phyloP scores from a whole-genome alignment of 495 filamentous ascomycete species.

The Penicillium maclennaniae region DNA sequence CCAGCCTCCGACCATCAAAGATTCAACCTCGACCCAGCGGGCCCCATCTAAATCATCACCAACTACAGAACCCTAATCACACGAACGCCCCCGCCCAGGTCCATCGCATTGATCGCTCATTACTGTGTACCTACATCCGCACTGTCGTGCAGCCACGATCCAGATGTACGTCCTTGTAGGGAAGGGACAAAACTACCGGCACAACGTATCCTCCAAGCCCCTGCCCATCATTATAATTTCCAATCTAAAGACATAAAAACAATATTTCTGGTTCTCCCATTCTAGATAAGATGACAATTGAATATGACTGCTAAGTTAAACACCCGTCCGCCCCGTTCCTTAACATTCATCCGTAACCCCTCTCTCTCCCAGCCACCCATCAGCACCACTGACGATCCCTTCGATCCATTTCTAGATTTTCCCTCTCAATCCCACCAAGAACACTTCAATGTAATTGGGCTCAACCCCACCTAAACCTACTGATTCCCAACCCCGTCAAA shows the following conservation, averaged over 20 bases:
- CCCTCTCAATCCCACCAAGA: background rate
- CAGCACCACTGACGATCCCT: background rate
- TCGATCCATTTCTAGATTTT: background rate
- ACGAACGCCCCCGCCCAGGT: background rate
- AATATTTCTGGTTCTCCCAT: constrained; percentile 7
- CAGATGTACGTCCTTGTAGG: background rate
- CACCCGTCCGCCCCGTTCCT: too few relatives aligned
- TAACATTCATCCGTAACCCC: background rate
- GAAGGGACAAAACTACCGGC: background rate
- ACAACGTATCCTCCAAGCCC: background rate
- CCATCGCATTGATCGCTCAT: background rate
- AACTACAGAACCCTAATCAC: background rate
- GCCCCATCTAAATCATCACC: background rate
- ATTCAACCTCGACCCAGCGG: background rate
- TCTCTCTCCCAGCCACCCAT: background rate
- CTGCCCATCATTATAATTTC: background rate
- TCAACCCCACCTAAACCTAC: background rate
- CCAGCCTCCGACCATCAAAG: background rate
- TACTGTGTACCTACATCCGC: background rate
- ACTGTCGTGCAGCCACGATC: constrained; percentile 12
- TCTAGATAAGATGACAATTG: constrained; percentile 10
- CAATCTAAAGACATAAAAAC: background rate
- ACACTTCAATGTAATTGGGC: background rate
- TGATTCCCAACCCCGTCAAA: background rate
- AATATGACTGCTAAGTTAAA: background rate